phyloP scores from a whole-genome alignment of 2,329 filamentous ascomycete species.

The Seiridium unicorne region DNA sequence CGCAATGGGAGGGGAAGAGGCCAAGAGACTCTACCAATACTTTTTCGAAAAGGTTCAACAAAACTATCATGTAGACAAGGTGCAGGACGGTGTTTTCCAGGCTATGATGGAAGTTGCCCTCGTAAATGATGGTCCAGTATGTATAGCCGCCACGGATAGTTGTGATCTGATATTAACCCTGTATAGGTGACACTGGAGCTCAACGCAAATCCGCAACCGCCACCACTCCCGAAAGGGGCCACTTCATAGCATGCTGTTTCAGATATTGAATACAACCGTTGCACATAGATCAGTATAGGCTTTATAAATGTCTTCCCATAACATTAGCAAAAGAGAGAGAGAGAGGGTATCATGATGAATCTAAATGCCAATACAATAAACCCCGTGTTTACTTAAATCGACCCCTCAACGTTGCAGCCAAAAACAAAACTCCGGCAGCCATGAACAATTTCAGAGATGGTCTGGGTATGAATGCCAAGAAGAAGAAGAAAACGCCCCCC shows the following conservation, averaged over 20 bases:
- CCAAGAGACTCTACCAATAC: slow-evolving; percentile 76
- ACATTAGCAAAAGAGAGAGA: neutral
- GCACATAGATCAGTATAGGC: too few species aligned
- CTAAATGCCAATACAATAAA: neutral
- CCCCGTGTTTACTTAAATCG: neutral
- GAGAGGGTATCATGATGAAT: slow-evolving; percentile 1
- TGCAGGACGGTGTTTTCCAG: slow-evolving; percentile 95
- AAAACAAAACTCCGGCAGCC: neutral
- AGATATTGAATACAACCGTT: too few species aligned
- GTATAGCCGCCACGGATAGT: neutral
- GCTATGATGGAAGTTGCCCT: slow-evolving; percentile 98
- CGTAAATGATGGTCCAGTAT: slow-evolving; percentile 78
- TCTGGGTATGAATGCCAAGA: neutral
- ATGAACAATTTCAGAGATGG: neutral
- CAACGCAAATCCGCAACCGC: slow-evolving; percentile 18
- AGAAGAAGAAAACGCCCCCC: neutral
- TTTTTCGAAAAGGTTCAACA: slow-evolving; percentile 77
- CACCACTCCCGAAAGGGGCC: slow-evolving; percentile 9
- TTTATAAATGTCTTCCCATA: too few species aligned
- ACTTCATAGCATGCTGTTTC: too few species aligned
- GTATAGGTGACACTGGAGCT: slow-evolving; percentile 38
- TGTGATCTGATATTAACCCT: neutral
- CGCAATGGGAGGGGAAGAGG: slow-evolving; percentile 75
- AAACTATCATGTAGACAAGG: slow-evolving; percentile 69
- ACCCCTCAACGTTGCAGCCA: neutral